Base-by-base conservation (phyloP, 176 grass and related monocot species). In the Canna indica region DNA sequence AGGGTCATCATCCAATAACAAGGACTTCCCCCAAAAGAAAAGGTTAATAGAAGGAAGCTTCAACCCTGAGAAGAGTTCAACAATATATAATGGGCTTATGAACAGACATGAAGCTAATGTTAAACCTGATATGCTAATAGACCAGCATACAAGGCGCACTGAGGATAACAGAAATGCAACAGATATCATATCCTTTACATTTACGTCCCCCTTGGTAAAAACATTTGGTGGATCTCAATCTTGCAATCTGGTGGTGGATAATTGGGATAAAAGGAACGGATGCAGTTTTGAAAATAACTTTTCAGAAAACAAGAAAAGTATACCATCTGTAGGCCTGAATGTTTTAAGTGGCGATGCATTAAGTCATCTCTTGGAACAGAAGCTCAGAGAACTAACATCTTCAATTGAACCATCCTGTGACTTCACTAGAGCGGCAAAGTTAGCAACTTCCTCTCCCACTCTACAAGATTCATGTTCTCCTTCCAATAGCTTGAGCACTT, bases 121-220 rank as follows among this genome's bases (percentile, higher is more conserved):
- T 73, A 80, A 81, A 62, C 80, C 81, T 73, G 82, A 86, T 81
- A 85, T 84, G 53, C 73, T 80, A 75, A 84, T 91, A 73, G 88
- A 96, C 68, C 78, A 86, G 64, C 80, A 80, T 31, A 82, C 67
- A 47, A 96, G 81, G 35, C 82, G 83, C 81, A 75, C 83, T 47
- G 77, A 70, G 54, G 83, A 82, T 79, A 76, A 73, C 54, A 86
- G 75, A 77, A 76, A 88, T 62, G 70, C 61, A 26, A 76, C 83
- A 56, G 88, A 96, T 76, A 88, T 91, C 71, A 85, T 88, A 62
- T 96, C 88, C 28, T 96, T 86, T 80, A 96, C 91, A 66, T 91
- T 91, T 64, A 96, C 88, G 62, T 86, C 88, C 46, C 81, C 88
- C 22, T 79, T 91, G 73, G 67, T 84, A 56, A 88, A 88, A 81